Base-by-base conservation (phyloP, 805 yeast genomes). In the Sugiyamaella mastotermitis region DNA sequence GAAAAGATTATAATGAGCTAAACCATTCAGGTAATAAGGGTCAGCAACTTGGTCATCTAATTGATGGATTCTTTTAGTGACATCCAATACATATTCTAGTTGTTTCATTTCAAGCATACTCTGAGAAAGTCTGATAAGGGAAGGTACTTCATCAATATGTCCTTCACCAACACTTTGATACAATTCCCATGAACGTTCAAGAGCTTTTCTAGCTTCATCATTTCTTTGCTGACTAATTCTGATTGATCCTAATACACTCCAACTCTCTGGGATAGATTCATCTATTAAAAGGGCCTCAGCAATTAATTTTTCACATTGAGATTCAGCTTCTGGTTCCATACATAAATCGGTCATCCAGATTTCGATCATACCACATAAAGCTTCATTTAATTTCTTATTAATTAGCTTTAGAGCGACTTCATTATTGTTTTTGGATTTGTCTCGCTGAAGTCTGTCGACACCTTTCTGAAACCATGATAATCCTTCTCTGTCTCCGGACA, bases 311-410 rank as follows among this genome's bases (percentile, higher is more conserved):
- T 87, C 83, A 62, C 97, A 92, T 57, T 76, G 71, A 6, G 58
- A 16, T 61, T 92, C 97, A 2, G 97, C 97, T 48, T 80, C 78
- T 2, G 77, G 77, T 52, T 85, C 94, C 95, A 88, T 86, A 65
- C 97, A 88, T 47, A 88, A 66, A 65, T 90, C 97, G 1, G 97
- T 90, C 97, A 87, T 85, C 95, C 95, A 88, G 34, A 55, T 53
- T 46, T 90, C 98, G 53, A 92, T 83, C 65, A 81, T 72, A 5
- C 95, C 80, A 49, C 90, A 78, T 19, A 85, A 65, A 0, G 90
- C 95, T 54, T 79, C 83, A 46, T 81, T 76, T 33, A 85, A 56
- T 55, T 82, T 83, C 14, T 71, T 57, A 13, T 51, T 51, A 13
- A 55, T 49, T 13, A 53, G 38, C 21, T 43, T 48, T 15, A 27